Evolutionary conservation across 129 eudicot species (phyloP).

Genomic region (Ambrosia artemisiifolia): DNA sequence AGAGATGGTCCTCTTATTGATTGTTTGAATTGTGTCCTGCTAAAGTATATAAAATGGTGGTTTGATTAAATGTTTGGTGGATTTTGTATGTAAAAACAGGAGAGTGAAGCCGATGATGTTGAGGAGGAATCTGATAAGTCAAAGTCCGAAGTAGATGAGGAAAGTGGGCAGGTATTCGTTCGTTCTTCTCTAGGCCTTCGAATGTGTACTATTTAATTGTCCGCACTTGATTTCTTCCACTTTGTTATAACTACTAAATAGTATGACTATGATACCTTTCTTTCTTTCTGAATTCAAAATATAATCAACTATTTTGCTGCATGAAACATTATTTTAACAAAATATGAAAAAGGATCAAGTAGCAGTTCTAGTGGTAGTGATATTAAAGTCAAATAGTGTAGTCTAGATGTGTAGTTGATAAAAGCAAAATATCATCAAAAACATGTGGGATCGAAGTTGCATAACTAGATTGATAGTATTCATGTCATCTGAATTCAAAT

Average conservation of each 20-base stretch:
- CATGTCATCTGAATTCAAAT: neutral
- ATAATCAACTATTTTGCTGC: too few species aligned
- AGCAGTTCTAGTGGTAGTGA: neutral
- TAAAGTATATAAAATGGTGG: neutral
- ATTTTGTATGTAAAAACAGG: constrained; percentile 36
- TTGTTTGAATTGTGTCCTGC: neutral
- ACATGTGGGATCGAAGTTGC: neutral
- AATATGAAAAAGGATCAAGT: neutral
- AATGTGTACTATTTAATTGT: neutral
- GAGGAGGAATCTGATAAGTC: constrained; percentile 83
- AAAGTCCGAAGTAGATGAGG: constrained; percentile 78
- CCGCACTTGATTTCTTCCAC: neutral
- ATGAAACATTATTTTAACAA: neutral
- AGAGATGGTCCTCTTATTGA: too few species aligned
- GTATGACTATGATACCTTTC: neutral
- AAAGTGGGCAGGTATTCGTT: constrained; percentile 64
- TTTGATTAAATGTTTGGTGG: neutral
- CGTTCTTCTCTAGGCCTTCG: neutral
- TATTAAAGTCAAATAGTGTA: too few species aligned
- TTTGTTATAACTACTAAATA: too few species aligned
- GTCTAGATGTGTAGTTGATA: too few species aligned
- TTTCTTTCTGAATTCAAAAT: too few species aligned
- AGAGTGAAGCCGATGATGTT: constrained; percentile 55
- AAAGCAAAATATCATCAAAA: too few species aligned
- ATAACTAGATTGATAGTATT: neutral